Evolutionary conservation across 192 early-diverging fungal species (phyloP), one percentile per base, ranked within the genome.

Genomic region (Coemansia sp.): DNA sequence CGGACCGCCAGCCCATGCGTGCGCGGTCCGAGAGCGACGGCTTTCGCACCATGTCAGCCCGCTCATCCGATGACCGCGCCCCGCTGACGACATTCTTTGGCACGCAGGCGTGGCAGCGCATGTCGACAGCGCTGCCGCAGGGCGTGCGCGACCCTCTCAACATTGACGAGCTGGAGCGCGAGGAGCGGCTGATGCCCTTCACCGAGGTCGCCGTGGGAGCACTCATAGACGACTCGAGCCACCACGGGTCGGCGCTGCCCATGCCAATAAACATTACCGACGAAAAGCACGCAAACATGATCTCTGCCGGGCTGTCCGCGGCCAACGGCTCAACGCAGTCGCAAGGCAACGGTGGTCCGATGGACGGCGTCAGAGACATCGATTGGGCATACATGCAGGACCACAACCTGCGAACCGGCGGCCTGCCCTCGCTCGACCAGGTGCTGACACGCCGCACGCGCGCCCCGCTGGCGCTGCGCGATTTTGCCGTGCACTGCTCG

Each of bases 331-430:
- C 38, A 22, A 40, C 38, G 1, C 26, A 14, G 3, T 15, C 43
- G 14, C 13, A 29, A 28, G 15, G n/a, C 4, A 46, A 28, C n/a
- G 46, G 28, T 9, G 28, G 28, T 9, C 11, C 25, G 19, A 17
- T 3, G 29, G 29, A 6, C 1, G 30, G 18, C 3, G 4, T 15
- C 27, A n/a, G 5, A 1, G 22, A 25, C 11, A 75, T 77, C n/a
- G 63, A 77, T 43, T 77, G 73, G 73, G 65, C 61, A 19, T 70
- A 70, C 46, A 77, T 77, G 61, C 66, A 77, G 51, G 74, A 77
- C 64, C 68, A 78, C 49, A 78, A 78, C 20, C 40, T 72, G 69
- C 59, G 75, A 28, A 64, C 59, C 14, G 69, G 75, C 32, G 75
- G 68, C 1, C 64, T 77, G 46, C 74, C 74, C 4, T 68, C 74